Percentiles rank a stretch among this genome's conserved stretches.
Conservation (phyloP, 768 basidiomycete genomes). For the Cubamyces sp. region DNA sequence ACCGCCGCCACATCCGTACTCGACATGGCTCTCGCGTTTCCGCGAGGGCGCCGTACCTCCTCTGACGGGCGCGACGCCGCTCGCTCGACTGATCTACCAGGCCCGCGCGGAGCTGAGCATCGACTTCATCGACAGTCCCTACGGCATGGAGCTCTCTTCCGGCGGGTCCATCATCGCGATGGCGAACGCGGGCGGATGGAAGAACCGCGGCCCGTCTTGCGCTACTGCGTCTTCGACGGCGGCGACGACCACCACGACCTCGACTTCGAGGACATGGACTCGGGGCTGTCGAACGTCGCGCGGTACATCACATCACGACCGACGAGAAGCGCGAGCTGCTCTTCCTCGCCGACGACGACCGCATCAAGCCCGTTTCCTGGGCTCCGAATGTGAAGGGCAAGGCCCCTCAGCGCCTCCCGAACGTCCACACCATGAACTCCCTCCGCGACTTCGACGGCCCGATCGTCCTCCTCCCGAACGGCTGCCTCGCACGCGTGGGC, state of each 20-base stretch:
- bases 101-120: conserved; percentile 39
- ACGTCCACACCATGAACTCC: conserved; percentile 41
- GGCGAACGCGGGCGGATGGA: conserved; percentile 35
- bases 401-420: conserved; percentile 7
- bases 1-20: conserved; percentile 32
- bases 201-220: conserved; percentile 36
- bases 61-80: conserved; percentile 24
- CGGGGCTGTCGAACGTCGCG: conserved; percentile 33
- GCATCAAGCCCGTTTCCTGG: conserved; percentile 45
- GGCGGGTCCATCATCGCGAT: conserved; percentile 34
- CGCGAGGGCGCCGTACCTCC: conserved; percentile 23
- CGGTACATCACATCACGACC: conserved; percentile 24
- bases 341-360: conserved; percentile 38
- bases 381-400: conserved; percentile 5
- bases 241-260: conserved; percentile 8
- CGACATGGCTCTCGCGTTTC: conserved; percentile 42
- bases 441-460: conserved; percentile 34
- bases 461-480: conserved; percentile 34
- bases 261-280: neutral
- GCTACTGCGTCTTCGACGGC: conserved; percentile 31
- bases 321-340: conserved; percentile 42
- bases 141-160: conserved; percentile 26
- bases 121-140: conserved; percentile 24
- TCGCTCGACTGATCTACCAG: conserved; percentile 38
- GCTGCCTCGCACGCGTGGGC: conserved; percentile 38